These are phyloP conservation scores for Fusarium cicatricum DNA, from an alignment of 2,329 filamentous ascomycete species.

Conservation along the genomic window DNA sequence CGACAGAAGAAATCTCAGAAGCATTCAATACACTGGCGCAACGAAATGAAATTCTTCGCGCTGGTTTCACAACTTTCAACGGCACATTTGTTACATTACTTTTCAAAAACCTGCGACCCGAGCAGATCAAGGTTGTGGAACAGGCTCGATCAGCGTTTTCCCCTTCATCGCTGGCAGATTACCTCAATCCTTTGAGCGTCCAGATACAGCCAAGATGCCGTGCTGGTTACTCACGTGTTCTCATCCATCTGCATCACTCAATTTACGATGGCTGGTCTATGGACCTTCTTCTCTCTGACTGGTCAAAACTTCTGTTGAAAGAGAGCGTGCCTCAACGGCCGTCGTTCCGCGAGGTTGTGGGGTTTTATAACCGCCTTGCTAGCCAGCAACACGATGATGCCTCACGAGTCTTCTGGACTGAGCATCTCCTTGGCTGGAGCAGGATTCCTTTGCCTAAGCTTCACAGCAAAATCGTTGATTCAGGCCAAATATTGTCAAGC, in stretches of 20 bases:
- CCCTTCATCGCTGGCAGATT: slow-evolving; percentile 48
- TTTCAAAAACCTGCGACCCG: slow-evolving; percentile 60
- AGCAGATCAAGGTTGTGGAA: slow-evolving; percentile 54
- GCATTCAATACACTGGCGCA: slow-evolving; percentile 60
- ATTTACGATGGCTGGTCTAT: slow-evolving; percentile 95
- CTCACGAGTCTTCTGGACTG: slow-evolving; percentile 73
- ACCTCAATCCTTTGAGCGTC: slow-evolving; percentile 68
- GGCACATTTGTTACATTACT: slow-evolving; percentile 57
- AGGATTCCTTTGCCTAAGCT: slow-evolving; percentile 64
- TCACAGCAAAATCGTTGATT: slow-evolving; percentile 38
- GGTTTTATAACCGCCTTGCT: slow-evolving; percentile 52
- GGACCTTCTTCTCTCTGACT: slow-evolving; percentile 75
- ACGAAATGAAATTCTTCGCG: slow-evolving; percentile 73
- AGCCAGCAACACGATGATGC: slow-evolving; percentile 45
- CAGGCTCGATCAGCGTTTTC: slow-evolving; percentile 50
- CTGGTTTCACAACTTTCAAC: slow-evolving; percentile 71
- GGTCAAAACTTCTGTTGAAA: slow-evolving; percentile 59
- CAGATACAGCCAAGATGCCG: slow-evolving; percentile 54
- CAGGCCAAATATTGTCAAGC: slow-evolving; percentile 22
- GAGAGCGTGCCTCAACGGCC: slow-evolving; percentile 51
- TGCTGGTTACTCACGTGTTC: slow-evolving; percentile 40
- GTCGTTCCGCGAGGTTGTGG: slow-evolving; percentile 68
- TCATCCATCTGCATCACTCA: slow-evolving; percentile 78
- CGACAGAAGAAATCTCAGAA: slow-evolving; percentile 51
- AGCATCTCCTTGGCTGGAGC: slow-evolving; percentile 66